A percentile compares a stretch with the other conserved stretches of the same genome.
phyloP scores from a whole-genome alignment of 2,329 filamentous ascomycete genomes.

The Leptodontidium sp. region DNA sequence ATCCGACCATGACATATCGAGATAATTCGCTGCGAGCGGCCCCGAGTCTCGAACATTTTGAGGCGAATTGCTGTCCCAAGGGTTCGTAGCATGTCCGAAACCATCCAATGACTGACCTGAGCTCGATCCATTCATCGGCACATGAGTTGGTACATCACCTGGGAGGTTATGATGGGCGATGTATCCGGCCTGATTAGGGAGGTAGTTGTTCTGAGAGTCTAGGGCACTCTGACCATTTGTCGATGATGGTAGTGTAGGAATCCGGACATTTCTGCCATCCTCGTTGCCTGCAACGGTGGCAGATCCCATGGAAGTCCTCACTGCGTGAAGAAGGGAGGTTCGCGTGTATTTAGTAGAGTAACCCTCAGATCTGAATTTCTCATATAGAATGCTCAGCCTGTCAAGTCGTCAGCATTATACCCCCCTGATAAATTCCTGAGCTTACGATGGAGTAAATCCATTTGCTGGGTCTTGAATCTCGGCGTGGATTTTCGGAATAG shows the following conservation, averaged over 20 bases:
- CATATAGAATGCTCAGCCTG: slow-evolving; percentile 27
- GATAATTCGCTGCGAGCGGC: neutral
- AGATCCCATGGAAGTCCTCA: neutral
- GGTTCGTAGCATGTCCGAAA: neutral
- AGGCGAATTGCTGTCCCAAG: neutral
- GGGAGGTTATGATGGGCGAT: neutral
- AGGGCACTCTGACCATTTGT: neutral
- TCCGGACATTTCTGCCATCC: neutral
- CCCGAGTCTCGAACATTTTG: slow-evolving; percentile 1
- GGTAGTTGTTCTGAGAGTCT: neutral
- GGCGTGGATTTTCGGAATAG: slow-evolving; percentile 32
- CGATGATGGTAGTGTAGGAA: neutral
- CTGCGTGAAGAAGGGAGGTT: neutral
- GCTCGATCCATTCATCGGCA: neutral
- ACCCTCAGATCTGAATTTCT: slow-evolving; percentile 28
- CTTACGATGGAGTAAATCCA: slow-evolving; percentile 33
- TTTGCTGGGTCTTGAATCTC: slow-evolving; percentile 22
- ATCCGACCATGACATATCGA: slow-evolving; percentile 1
- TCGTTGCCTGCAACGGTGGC: slow-evolving; percentile 12
- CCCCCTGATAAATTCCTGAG: neutral
- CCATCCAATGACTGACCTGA: neutral
- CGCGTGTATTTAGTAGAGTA: neutral
- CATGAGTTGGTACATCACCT: neutral
- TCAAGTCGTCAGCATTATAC: neutral
- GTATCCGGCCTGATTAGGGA: neutral